Base-by-base conservation (phyloP, 768 basidiomycete species). In the Collybia nuda region DNA sequence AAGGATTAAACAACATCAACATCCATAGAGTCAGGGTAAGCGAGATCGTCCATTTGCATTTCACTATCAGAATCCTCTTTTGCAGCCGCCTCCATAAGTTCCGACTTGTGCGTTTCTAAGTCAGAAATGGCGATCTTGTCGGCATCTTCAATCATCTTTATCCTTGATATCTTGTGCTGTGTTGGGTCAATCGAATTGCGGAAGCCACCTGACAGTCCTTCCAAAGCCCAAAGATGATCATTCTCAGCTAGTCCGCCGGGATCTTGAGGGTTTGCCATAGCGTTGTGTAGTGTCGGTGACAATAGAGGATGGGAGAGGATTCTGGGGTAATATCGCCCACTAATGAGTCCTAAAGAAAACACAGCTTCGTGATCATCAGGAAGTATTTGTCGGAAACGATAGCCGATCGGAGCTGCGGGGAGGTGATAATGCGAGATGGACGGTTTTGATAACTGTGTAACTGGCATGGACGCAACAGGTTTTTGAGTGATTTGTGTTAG, bases 241-340 rank as follows among this genome's bases (percentile, higher is more conserved):
- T 62, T 71, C 24, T 73, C 70, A 8, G 68, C 41, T n/a, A 78
- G 54, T 35, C 67, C 70, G n/a, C 65, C 68, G 5, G 65, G 56
- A 12, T 72, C 69, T n/a, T 56, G 18, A 17, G 69, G 53, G 9
- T 63, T 58, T 29, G 63, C 50, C 38, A 79, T 57, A 11, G 78
- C 78, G 14, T 68, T 58, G 24, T 68, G 59, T 2, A 87, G 59
- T 18, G 56, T 57, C 3, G 68, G 63, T 11, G 64, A 65, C 17
- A 91, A 66, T 29, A 84, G 70, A 1, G 87, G 87, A 59, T 90
- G 88, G 18, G 71, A 61, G 19, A 91, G 74, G 29, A 93, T 72
- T 5, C 75, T 70, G 4, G 90, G 87, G 62, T 93, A 93, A 63
- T 93, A 93, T 48, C 92, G 76, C 26, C 92, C 92, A 26, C 82